Evolutionary conservation across 768 basidiomycete genomes (phyloP).

Genomic region (Kwoniella pini): DNA sequence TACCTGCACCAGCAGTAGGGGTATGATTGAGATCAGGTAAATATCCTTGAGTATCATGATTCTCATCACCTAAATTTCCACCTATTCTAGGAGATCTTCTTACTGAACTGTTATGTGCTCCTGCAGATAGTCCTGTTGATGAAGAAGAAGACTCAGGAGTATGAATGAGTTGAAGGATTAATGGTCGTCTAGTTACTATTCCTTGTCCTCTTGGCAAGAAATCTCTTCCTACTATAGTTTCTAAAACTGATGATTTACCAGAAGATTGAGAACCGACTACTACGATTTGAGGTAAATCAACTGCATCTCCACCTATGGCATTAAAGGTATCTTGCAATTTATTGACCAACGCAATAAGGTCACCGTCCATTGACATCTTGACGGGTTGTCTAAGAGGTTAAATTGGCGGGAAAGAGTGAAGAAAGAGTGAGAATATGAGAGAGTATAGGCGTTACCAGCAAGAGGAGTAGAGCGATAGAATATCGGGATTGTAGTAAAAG

Average conservation of each 20-base stretch:
- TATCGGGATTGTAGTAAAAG: too few relatives aligned
- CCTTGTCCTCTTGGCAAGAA: constrained; percentile 68
- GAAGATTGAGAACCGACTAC: constrained; percentile 91
- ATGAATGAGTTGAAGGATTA: constrained; percentile 93
- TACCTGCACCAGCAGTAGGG: constrained; percentile 35
- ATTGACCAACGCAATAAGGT: constrained; percentile 92
- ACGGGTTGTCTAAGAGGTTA: too few relatives aligned
- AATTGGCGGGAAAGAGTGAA: background rate
- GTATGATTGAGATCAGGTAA: constrained; percentile 29
- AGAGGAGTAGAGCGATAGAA: too few relatives aligned
- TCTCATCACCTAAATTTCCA: constrained; percentile 20
- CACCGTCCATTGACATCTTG: constrained; percentile 74
- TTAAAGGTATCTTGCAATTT: constrained; percentile 69
- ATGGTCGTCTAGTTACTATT: constrained; percentile 93
- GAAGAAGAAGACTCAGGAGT: constrained; percentile 62
- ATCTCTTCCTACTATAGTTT: constrained; percentile 88
- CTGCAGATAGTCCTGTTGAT: background rate
- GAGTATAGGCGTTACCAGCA: too few relatives aligned
- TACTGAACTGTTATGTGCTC: background rate
- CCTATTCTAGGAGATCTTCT: constrained; percentile 31
- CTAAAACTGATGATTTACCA: constrained; percentile 79
- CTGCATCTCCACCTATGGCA: constrained; percentile 56
- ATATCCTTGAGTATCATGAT: constrained; percentile 19
- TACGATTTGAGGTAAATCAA: constrained; percentile 58
- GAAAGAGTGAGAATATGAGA: too few relatives aligned